phyloP scores from a whole-genome alignment of 495 filamentous ascomycete species.

The Stereocaulon alpinum region DNA sequence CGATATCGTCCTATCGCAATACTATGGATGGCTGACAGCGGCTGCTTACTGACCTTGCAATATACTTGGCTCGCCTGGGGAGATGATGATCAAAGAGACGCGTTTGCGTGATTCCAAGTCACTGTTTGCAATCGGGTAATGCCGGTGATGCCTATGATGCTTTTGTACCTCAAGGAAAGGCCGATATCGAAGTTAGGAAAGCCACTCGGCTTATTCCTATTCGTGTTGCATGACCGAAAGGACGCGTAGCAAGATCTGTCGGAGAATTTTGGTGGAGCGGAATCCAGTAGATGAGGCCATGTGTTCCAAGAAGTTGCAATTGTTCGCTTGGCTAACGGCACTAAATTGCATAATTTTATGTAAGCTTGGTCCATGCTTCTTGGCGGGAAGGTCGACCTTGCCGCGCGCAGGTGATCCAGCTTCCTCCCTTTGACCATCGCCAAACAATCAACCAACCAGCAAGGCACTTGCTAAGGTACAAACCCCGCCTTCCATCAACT shows the following conservation, averaged over 20 bases:
- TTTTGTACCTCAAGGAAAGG: neutral
- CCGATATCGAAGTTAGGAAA: neutral
- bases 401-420: neutral
- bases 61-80: neutral
- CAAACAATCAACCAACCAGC: slow-evolving; percentile 1
- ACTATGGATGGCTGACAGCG: neutral
- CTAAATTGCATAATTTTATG: slow-evolving; percentile 1
- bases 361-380: neutral
- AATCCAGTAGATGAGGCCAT: neutral
- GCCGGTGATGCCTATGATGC: neutral
- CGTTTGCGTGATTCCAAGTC: neutral
- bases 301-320: neutral
- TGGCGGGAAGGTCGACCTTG: too few relatives aligned
- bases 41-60: neutral
- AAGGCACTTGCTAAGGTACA: slow-evolving; percentile 5
- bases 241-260: neutral
- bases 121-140: neutral
- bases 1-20: slow-evolving; percentile 1
- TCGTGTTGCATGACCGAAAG: too few relatives aligned
- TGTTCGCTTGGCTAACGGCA: neutral
- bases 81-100: neutral
- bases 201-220: neutral
- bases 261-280: neutral
- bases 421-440: slow-evolving; percentile 3
- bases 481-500: neutral